Conservation (phyloP, 2,329 filamentous ascomycete species). For the Colletotrichum sojae region DNA sequence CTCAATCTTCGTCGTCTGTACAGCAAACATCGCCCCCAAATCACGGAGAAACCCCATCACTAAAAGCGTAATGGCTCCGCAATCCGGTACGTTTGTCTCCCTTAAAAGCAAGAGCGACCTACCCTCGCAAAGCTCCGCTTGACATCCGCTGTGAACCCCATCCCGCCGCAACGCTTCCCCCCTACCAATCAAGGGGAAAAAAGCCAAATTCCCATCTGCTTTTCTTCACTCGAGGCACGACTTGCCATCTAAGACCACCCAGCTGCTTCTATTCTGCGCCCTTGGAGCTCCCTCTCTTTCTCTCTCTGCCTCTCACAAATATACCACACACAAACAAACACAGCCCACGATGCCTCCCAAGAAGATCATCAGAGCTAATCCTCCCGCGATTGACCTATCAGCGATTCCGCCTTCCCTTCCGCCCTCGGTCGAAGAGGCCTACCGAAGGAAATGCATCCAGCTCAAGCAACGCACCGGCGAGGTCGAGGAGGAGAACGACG, state of each 20-base stretch:
- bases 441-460: conserved; percentile 96
- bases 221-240: conserved; percentile 4
- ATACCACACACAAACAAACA: neutral
- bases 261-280: no score
- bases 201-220: conserved; percentile 22
- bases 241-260: neutral
- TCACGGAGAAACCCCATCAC: conserved; percentile 8
- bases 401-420: conserved; percentile 75
- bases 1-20: conserved; percentile 6
- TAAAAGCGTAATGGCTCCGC: conserved; percentile 38
- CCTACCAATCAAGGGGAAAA: conserved; percentile 5
- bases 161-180: conserved; percentile 29
- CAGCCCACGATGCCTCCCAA: conserved; percentile 52
- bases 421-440: conserved; percentile 94
- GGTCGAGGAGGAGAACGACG: conserved; percentile 92
- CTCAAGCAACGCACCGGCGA: conserved; percentile 92
- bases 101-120: conserved; percentile 26
- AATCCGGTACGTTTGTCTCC: conserved; percentile 40
- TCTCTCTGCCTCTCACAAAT: neutral
- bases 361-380: conserved; percentile 55
- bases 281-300: neutral
- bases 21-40: neutral
- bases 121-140: conserved; percentile 39
- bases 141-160: conserved; percentile 38
- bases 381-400: conserved; percentile 50